Evolutionary conservation across 2,329 filamentous ascomycete species (phyloP), one percentile per base, ranked within the genome.

Genomic region (Hirsutella minnesotensis): DNA sequence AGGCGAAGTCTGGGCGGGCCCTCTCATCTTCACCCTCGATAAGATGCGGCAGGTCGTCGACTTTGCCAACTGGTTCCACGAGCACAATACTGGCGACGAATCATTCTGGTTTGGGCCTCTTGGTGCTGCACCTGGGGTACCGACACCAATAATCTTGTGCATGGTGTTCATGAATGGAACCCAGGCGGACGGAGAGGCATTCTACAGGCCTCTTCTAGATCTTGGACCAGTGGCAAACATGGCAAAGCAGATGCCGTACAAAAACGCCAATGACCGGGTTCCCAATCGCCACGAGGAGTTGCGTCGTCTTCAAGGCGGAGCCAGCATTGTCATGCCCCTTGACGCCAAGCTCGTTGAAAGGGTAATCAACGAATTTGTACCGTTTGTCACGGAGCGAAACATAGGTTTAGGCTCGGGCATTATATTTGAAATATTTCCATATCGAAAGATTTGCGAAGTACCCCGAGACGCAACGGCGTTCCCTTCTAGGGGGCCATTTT

Each of bases 401-500:
- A 22, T 20, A 16, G 4, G 18, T 4, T 7, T 7, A 16, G 13
- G 16, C 9, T 54, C 54, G 1, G 47, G 47, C 12, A 24, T 55
- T 36, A 53, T 65, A 1, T 62, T 68, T 4, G 69, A 74, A 46
- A 56, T 39, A n/a, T 40, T 46, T 3, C 34, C 44, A 5, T 12
- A 22, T 8, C 50, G 54, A 3, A 64, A 66, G 49, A 56, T 66
- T 20, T 56, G 58, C 2, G 50, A 57, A n/a, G 55, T 68, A 4
- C 50, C 56, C 0, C 47, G 57, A 1, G 46, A 56, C 3, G 60
- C 56, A 1, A 73, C 64, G 5, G 64, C 69, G 0, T 69, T 69
- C 44, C 64, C 67, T 3, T 69, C 66, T 46, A 60, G 69, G 4
- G 67, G 65, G 8, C 51, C 52, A 5, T 66, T 67, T 31, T 67